Conservation (phyloP, 495 filamentous ascomycete genomes). For the Opeltia flavorubescens region DNA sequence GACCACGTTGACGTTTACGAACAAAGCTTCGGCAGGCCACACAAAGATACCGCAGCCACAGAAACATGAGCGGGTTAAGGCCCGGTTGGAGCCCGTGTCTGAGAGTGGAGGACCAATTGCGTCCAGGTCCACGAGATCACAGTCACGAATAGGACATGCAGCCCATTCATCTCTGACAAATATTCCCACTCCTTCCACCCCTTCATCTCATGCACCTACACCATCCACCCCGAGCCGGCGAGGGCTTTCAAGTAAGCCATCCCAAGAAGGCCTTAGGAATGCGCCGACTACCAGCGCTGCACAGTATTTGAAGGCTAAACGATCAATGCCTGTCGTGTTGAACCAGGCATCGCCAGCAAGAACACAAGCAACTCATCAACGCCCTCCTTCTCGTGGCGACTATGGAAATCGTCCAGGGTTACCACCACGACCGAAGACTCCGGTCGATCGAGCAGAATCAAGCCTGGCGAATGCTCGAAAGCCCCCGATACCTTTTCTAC, state of each 20-base stretch:
- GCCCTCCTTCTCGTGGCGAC: slow-evolving; percentile 26
- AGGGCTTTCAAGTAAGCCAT: slow-evolving; percentile 40
- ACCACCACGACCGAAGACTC: slow-evolving; percentile 51
- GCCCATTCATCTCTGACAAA: slow-evolving; percentile 52
- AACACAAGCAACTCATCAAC: slow-evolving; percentile 19
- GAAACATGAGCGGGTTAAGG: slow-evolving; percentile 48
- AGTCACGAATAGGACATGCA: slow-evolving; percentile 51
- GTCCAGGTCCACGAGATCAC: slow-evolving; percentile 40
- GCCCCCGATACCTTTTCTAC: slow-evolving; percentile 61
- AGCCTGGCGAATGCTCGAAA: slow-evolving; percentile 39
- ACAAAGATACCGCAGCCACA: slow-evolving; percentile 51
- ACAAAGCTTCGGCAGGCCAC: slow-evolving; percentile 39
- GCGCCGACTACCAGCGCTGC: slow-evolving; percentile 57
- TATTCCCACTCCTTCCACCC: slow-evolving; percentile 42
- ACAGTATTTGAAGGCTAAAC: slow-evolving; percentile 68
- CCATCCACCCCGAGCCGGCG: slow-evolving; percentile 45
- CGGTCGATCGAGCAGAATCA: slow-evolving; percentile 49
- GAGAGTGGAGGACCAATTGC: slow-evolving; percentile 66
- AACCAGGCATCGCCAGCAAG: slow-evolving; percentile 27
- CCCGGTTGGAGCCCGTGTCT: slow-evolving; percentile 83
- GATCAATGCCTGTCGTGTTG: slow-evolving; percentile 74
- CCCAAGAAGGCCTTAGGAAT: slow-evolving; percentile 33
- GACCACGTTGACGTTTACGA: slow-evolving; percentile 81
- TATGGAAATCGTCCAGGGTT: slow-evolving; percentile 27
- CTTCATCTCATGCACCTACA: slow-evolving; percentile 14